phyloP scores from a whole-genome alignment of 192 early-diverging fungal species.

The Phycomyces nitens region DNA sequence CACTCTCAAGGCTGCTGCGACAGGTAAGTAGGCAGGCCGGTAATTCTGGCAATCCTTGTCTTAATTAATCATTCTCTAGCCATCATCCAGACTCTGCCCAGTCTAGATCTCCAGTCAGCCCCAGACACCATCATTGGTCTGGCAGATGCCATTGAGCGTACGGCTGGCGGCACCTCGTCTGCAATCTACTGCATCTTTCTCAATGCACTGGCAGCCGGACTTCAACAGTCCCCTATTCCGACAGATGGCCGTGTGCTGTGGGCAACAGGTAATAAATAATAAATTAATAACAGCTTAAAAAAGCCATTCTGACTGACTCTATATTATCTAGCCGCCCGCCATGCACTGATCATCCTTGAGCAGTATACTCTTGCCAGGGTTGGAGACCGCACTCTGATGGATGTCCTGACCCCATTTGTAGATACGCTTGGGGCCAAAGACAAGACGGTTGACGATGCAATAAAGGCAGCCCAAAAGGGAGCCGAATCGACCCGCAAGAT shows the following conservation, averaged over 20 bases:
- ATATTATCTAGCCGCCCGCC: conserved; percentile 47
- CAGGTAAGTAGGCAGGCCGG: conserved; percentile 25
- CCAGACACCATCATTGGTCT: conserved; percentile 37
- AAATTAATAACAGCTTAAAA: too few relatives aligned
- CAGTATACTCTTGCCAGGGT: conserved; percentile 67
- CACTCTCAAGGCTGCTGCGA: conserved; percentile 63
- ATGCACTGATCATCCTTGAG: conserved; percentile 56
- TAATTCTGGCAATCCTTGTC: conserved; percentile 5
- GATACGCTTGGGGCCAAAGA: conserved; percentile 31
- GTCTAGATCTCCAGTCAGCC: conserved; percentile 9
- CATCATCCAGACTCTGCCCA: conserved; percentile 42
- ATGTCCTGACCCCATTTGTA: conserved; percentile 67
- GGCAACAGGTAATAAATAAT: conserved; percentile 37
- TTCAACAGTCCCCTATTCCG: conserved; percentile 15
- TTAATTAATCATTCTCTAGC: conserved; percentile 28
- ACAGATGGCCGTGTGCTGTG: conserved; percentile 22
- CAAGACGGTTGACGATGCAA: conserved; percentile 40
- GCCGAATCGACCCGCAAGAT: conserved; percentile 50
- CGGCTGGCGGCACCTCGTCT: conserved; percentile 78
- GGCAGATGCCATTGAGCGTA: conserved; percentile 63
- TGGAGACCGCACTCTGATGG: conserved; percentile 73
- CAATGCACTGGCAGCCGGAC: conserved; percentile 55
- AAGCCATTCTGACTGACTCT: too few relatives aligned
- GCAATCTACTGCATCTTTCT: conserved; percentile 77
- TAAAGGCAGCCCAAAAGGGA: conserved; percentile 51